phyloP scores from a whole-genome alignment of 352 stramenopile species.

The Pythium diclinum region DNA sequence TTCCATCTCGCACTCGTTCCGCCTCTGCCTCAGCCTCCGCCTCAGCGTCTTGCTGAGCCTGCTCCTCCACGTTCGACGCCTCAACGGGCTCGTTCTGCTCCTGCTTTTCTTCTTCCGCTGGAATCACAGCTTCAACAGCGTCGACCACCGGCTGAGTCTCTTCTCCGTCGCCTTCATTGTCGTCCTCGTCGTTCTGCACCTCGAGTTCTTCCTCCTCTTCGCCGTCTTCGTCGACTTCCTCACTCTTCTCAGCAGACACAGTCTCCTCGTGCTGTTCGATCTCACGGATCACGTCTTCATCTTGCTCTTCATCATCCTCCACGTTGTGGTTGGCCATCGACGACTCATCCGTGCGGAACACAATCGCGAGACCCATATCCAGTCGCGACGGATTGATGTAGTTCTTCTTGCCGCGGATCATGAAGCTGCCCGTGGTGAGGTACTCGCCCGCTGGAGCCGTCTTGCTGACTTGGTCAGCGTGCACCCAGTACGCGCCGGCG shows the following conservation, averaged over 20 bases:
- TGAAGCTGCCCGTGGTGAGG: slow-evolving; percentile 96
- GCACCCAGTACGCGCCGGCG: slow-evolving; percentile 96
- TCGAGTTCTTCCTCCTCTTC: slow-evolving; percentile 13
- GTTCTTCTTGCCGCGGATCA: slow-evolving; percentile 96
- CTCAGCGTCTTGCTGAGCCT: not conserved
- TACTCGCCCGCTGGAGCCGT: slow-evolving; percentile 96
- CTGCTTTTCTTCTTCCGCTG: slow-evolving; percentile 2
- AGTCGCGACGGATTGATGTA: slow-evolving; percentile 87
- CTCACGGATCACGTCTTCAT: slow-evolving; percentile 10
- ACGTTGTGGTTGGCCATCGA: slow-evolving; percentile 60
- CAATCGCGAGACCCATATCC: slow-evolving; percentile 89
- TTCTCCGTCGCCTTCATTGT: slow-evolving; percentile 16
- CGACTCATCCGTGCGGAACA: slow-evolving; percentile 90
- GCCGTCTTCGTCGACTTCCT: slow-evolving; percentile 2
- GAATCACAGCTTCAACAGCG: not conserved
- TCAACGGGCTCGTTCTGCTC: not conserved
- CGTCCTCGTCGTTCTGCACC: not conserved
- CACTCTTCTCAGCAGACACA: slow-evolving; percentile 14
- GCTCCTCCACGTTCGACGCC: not conserved
- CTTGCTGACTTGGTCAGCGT: slow-evolving; percentile 97
- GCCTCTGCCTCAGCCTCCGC: slow-evolving; percentile 7
- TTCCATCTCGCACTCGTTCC: slow-evolving; percentile 31
- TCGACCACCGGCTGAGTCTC: slow-evolving; percentile 7
- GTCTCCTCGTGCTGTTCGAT: slow-evolving; percentile 16
- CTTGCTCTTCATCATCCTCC: slow-evolving; percentile 17